Percentiles rank a stretch among this genome's conserved stretches.
These are phyloP conservation scores for Metschnikowia amazonensis DNA, from an alignment of 805 yeast species.

Conservation along the genomic window DNA sequence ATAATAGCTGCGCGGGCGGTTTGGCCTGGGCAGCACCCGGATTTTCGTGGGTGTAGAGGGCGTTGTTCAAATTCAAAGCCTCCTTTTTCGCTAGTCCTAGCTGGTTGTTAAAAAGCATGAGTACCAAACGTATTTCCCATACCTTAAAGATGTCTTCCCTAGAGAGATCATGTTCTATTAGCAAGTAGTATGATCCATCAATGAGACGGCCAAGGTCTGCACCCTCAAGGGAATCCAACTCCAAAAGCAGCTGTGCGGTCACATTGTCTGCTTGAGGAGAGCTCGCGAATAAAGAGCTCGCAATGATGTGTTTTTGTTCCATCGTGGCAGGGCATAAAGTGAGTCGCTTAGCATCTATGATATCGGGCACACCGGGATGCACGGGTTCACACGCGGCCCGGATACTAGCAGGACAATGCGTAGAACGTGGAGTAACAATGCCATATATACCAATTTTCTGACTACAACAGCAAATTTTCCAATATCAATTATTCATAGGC, in stretches of 20 bases:
- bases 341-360: background rate
- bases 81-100: slow-evolving; percentile 32
- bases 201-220: slow-evolving; percentile 11
- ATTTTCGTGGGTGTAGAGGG: slow-evolving; percentile 32
- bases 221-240: slow-evolving; percentile 5
- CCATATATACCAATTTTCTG: background rate
- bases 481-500: background rate
- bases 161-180: slow-evolving; percentile 5
- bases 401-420: background rate
- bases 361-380: background rate
- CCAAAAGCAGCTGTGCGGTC: slow-evolving; percentile 5
- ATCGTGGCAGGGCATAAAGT: background rate
- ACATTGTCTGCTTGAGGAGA: background rate
- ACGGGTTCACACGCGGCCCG: slow-evolving; percentile 2
- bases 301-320: background rate
- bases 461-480: background rate
- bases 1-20: background rate
- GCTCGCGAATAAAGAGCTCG: slow-evolving; percentile 4
- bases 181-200: slow-evolving; percentile 12
- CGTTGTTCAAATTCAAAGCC: slow-evolving; percentile 35
- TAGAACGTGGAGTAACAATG: background rate
- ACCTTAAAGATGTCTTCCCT: slow-evolving; percentile 18
- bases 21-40: slow-evolving; percentile 6
- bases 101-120: slow-evolving; percentile 29
- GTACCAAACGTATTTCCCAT: slow-evolving; percentile 37